A percentile compares a stretch with the other conserved stretches of the same genome.
These are phyloP conservation scores for Backusella australiensis DNA, from an alignment of 192 early-diverging fungal species.

Conservation along the genomic window DNA sequence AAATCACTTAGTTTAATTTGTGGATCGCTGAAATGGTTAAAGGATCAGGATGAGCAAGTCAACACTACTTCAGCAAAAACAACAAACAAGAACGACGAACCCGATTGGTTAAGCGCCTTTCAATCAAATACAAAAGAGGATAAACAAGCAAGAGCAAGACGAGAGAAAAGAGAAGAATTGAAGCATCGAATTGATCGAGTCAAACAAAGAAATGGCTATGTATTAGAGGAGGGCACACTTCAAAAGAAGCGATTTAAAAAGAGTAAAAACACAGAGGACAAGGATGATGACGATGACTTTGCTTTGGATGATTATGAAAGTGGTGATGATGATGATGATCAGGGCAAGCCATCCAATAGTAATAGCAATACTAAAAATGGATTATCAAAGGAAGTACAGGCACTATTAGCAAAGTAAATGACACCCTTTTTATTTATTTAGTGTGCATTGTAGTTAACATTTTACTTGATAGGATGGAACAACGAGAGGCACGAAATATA, in stretches of 20 bases:
- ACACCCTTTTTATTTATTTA: background rate
- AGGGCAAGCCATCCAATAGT: no score
- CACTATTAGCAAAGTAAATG: slow-evolving; percentile 48
- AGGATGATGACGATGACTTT: slow-evolving; percentile 43
- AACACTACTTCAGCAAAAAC: background rate
- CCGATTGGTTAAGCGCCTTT: slow-evolving; percentile 47
- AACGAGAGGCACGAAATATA: background rate
- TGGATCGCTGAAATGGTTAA: slow-evolving; percentile 81
- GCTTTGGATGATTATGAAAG: slow-evolving; percentile 65
- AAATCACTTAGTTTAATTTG: slow-evolving; percentile 89
- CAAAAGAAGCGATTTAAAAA: slow-evolving; percentile 22
- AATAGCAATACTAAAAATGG: slow-evolving; percentile 31
- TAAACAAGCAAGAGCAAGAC: slow-evolving; percentile 6
- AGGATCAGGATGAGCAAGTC: slow-evolving; percentile 43
- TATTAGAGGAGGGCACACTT: background rate
- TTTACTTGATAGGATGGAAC: background rate
- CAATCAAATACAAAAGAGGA: slow-evolving; percentile 12
- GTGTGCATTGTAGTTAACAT: background rate
- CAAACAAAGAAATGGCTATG: background rate
- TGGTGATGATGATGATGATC: slow-evolving; percentile 29
- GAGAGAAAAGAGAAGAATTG: slow-evolving; percentile 20
- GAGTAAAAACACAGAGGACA: background rate
- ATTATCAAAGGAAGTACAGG: slow-evolving; percentile 54
- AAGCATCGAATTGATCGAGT: slow-evolving; percentile 32
- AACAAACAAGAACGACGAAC: slow-evolving; percentile 17